Conservation (phyloP, 2,329 filamentous ascomycete species). For the Ophiostoma angusticollis region DNA sequence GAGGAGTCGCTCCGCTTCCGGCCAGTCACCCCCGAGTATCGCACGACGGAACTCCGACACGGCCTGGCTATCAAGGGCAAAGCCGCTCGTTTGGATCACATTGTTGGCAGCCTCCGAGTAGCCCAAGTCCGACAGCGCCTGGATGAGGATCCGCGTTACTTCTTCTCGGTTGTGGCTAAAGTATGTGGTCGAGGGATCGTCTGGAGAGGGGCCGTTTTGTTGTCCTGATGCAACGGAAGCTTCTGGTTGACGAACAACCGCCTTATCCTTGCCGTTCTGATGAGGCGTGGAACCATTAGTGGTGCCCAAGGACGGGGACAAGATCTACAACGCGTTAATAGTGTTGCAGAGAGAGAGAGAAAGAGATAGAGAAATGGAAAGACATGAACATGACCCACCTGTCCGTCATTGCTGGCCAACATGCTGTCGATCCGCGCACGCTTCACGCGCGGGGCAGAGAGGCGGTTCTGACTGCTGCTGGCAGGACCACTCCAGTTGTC, state of each 20-base stretch:
- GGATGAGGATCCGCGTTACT: conserved; percentile 82
- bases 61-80: conserved; percentile 69
- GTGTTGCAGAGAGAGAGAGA: not conserved
- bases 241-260: not conserved
- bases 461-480: not conserved
- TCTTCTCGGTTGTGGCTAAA: conserved; percentile 85
- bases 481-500: not conserved
- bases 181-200: conserved; percentile 33
- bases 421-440: conserved; percentile 9
- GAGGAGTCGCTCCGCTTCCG: conserved; percentile 70
- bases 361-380: not conserved
- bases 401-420: conserved; percentile 6
- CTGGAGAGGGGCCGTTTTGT: not conserved
- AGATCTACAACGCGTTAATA: not conserved
- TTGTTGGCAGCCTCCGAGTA: conserved; percentile 65
- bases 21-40: conserved; percentile 70
- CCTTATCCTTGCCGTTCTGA: conserved; percentile 19
- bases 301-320: conserved; percentile 18
- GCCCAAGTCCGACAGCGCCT: conserved; percentile 78
- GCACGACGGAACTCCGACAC: conserved; percentile 78
- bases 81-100: conserved; percentile 72
- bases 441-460: conserved; percentile 4
- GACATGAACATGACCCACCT: not conserved
- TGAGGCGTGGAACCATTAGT: conserved; percentile 41
- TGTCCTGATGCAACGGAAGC: not conserved